phyloP scores from a whole-genome alignment of 2,329 filamentous ascomycete genomes.

The Juglanconis juglandina region DNA sequence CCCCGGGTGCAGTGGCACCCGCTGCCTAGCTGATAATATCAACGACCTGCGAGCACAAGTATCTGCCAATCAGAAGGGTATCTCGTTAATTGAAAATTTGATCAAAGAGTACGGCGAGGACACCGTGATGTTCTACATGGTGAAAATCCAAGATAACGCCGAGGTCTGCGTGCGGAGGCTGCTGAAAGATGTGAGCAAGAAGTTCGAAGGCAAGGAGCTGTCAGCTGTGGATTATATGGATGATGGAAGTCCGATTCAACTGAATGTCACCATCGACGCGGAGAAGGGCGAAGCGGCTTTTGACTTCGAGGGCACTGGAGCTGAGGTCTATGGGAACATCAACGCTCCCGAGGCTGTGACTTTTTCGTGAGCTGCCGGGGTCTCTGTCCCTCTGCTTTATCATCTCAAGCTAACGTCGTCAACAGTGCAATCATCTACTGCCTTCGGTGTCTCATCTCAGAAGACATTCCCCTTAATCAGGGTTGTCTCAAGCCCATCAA shows the following conservation, averaged over 20 bases:
- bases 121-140: constrained; percentile 81
- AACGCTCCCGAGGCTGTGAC: constrained; percentile 77
- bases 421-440: constrained; percentile 76
- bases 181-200: constrained; percentile 66
- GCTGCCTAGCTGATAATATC: constrained; percentile 77
- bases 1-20: constrained; percentile 72
- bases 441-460: constrained; percentile 72
- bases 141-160: constrained; percentile 75
- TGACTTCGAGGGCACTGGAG: constrained; percentile 71
- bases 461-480: constrained; percentile 84
- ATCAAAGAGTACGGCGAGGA: constrained; percentile 76
- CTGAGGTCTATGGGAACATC: constrained; percentile 72
- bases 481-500: constrained; percentile 76
- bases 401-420: constrained; percentile 6
- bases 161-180: constrained; percentile 71
- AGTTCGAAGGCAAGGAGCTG: constrained; percentile 68
- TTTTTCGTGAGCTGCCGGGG: constrained; percentile 41
- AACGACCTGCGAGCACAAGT: constrained; percentile 86
- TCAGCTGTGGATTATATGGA: constrained; percentile 81
- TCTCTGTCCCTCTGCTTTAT: constrained; percentile 2
- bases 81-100: constrained; percentile 69
- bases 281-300: constrained; percentile 74
- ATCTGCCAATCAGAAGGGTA: constrained; percentile 82
- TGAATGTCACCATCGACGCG: constrained; percentile 72
- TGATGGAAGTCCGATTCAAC: constrained; percentile 73